Base-by-base conservation (phyloP, 108 stramenopile genomes). In the Cylindrotheca fusiformis region DNA sequence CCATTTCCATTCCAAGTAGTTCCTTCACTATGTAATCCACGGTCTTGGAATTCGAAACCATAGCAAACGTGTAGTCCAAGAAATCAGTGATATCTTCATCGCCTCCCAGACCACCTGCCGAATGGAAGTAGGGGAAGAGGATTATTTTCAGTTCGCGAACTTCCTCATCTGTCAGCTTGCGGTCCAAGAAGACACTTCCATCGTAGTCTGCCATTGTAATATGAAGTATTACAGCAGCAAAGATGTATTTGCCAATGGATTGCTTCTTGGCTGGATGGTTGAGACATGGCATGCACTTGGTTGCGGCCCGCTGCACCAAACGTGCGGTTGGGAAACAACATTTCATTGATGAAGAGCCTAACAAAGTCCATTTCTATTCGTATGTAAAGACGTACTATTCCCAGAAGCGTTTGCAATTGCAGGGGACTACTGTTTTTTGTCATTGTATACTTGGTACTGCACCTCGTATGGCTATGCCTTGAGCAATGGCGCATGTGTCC, bases 1-100 rank as follows among this genome's bases (percentile, higher is more conserved):
- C 88, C 78, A 90, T 77, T 55, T 85, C 84, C 82, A 85, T 84
- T 30, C 80, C 83, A 36, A 54, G 52, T 8, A 92, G 44, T 69
- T 91, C 90, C n/a, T 84, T 56, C 0, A 67, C 59, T 10, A 83
- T 69, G 47, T 86, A 83, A 0, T 30, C 56, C 0, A 81, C 75
- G 48, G 41, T 36, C 59, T 88, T 91, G 8, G 72, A 65, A 63
- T 91, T 91, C 47, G 76, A 77, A 48, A 91, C 64, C 87, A 91
- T 88, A 32, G 85, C 81, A 28, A 86, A 65, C 0, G 76, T 74
- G 45, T 88, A 91, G 53, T 88, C 85, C 46, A 91, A 23, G 45
- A 91, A 69, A 60, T 91, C 90, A 0, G 61, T 54, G 0, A 85
- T 79, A 61, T 91, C 90, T n/a, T 47, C 52, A 49, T 63, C 67